phyloP scores from a whole-genome alignment of 225 moss, liverwort and hornwort genomes.

The Pseudoscleropodium purum region DNA sequence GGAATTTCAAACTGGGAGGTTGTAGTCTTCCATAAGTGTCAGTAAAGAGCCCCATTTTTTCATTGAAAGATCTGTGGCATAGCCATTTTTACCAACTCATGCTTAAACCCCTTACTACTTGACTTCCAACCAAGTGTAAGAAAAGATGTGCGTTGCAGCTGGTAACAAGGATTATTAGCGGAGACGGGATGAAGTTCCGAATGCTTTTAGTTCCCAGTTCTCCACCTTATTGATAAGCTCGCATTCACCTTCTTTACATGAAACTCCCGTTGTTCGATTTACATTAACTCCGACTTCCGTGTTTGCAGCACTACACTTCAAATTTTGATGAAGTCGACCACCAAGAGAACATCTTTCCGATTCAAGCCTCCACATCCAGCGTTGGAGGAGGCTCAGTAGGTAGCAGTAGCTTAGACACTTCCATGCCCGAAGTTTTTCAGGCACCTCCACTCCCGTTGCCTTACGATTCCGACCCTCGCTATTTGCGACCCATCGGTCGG shows the following conservation, averaged over 20 bases:
- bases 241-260: neutral
- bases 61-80: neutral
- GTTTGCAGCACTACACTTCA: constrained; percentile 63
- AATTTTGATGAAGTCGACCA: constrained; percentile 81
- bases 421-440: constrained; percentile 81
- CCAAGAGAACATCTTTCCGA: constrained; percentile 61
- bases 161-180: neutral
- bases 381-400: constrained; percentile 66
- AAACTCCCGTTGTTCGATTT: neutral
- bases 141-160: neutral
- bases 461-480: constrained; percentile 79
- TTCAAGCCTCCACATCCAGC: constrained; percentile 48
- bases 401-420: constrained; percentile 52
- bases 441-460: constrained; percentile 90
- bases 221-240: neutral
- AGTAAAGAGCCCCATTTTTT: neutral
- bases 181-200: neutral
- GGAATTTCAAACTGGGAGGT: neutral
- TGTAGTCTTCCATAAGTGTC: neutral
- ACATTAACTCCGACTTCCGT: neutral
- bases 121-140: neutral
- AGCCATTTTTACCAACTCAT: neutral
- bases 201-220: neutral
- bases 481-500: constrained; percentile 26
- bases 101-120: neutral